Conservation (phyloP, 768 basidiomycete species). For the Pisolithus sp. region DNA sequence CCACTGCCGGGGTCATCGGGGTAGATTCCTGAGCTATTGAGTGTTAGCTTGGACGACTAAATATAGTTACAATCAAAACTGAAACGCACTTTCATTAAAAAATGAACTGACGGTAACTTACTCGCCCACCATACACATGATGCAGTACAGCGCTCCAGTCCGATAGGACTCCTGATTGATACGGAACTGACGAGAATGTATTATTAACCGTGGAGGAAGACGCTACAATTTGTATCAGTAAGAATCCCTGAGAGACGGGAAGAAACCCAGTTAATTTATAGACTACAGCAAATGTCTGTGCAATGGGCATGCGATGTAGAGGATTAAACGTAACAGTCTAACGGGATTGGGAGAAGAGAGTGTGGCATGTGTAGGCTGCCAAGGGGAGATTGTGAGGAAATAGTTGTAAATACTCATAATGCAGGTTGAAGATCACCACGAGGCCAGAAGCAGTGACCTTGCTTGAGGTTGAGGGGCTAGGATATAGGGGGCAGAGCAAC, state of each 20-base stretch:
- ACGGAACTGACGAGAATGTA: constrained; percentile 9
- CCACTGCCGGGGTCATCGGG: too few species aligned
- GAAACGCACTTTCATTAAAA: too few species aligned
- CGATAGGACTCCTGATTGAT: not conserved
- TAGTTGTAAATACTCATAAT: constrained; percentile 32
- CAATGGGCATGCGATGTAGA: constrained; percentile 16
- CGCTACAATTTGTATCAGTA: constrained; percentile 25
- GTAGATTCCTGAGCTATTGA: too few species aligned
- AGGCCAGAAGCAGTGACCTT: constrained; percentile 18
- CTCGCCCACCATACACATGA: too few species aligned
- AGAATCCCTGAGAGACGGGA: constrained; percentile 13
- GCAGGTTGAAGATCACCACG: constrained; percentile 26
- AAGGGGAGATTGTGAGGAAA: constrained; percentile 8
- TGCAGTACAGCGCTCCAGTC: too few species aligned
- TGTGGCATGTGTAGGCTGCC: constrained; percentile 10
- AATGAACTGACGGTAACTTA: too few species aligned
- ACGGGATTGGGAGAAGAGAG: constrained; percentile 12
- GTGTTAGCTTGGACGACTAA: too few species aligned
- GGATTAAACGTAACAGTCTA: constrained; percentile 29
- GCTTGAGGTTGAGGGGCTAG: constrained; percentile 15
- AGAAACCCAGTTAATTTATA: constrained; percentile 31
- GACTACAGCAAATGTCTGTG: constrained; percentile 20
- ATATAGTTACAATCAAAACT: too few species aligned
- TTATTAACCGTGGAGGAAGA: constrained; percentile 35
- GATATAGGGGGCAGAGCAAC: constrained; percentile 30